Conservation (phyloP, 108 stramenopile species). For the Pseudonitzschia pungens region DNA sequence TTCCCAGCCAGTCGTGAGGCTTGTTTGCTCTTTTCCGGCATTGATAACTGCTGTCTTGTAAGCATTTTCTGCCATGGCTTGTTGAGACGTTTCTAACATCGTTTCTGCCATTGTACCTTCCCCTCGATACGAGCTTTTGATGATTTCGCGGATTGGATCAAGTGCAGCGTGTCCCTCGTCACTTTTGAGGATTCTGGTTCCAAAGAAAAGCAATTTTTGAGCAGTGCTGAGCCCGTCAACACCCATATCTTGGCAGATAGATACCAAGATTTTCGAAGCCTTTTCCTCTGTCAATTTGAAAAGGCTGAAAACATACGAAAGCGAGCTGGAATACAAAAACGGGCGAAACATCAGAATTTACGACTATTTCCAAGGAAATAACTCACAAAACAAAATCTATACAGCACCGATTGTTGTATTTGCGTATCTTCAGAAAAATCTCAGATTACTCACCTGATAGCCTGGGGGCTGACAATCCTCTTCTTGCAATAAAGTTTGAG, state of each 20-base stretch:
- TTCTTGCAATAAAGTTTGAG: constrained; percentile 73
- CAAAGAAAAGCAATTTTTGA: constrained; percentile 82
- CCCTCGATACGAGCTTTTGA: constrained; percentile 57
- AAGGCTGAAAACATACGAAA: constrained; percentile 72
- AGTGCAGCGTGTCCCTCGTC: constrained; percentile 49
- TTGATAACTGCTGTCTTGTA: constrained; percentile 66
- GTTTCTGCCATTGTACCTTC: constrained; percentile 40
- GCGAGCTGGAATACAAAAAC: constrained; percentile 36
- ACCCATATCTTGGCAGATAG: constrained; percentile 51
- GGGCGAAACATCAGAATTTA: no score
- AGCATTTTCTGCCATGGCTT: constrained; percentile 78
- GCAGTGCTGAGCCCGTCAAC: constrained; percentile 56
- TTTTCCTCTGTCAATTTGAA: constrained; percentile 71
- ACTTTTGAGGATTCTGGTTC: constrained; percentile 72
- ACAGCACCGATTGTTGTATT: no score
- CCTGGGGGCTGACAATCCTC: constrained; percentile 63
- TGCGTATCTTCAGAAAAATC: not conserved
- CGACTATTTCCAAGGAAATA: not conserved
- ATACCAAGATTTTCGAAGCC: constrained; percentile 65
- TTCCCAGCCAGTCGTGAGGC: constrained; percentile 79
- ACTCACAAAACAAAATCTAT: not conserved
- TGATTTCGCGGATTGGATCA: constrained; percentile 56
- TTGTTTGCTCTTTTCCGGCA: constrained; percentile 59
- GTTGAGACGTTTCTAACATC: constrained; percentile 60
- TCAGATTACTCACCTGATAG: constrained; percentile 54